Percentiles rank a stretch among this genome's conserved stretches.
Conservation (phyloP, 805 yeast genomes). For the Saturnispora dispora region DNA sequence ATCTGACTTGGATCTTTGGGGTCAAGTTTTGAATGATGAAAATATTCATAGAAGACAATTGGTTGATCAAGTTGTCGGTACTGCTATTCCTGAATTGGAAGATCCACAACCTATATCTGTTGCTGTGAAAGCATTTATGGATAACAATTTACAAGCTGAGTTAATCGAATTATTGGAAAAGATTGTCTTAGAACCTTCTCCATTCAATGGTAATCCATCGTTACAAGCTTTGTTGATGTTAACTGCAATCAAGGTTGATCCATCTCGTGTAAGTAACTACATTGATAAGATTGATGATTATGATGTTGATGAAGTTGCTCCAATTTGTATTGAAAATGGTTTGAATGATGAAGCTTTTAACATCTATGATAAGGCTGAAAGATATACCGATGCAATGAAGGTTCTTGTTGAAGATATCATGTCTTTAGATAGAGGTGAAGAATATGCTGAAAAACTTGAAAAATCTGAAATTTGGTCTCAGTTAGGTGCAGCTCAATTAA, state of each 20-base stretch:
- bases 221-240: conserved; percentile 86
- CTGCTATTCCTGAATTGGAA: conserved; percentile 89
- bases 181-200: conserved; percentile 93
- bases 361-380: conserved; percentile 77
- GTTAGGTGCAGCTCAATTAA: conserved; percentile 91
- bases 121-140: conserved; percentile 94
- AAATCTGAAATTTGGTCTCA: conserved; percentile 87
- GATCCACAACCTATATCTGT: conserved; percentile 91
- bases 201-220: conserved; percentile 91
- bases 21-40: conserved; percentile 61
- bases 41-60: conserved; percentile 85
- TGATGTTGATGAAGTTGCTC: conserved; percentile 91
- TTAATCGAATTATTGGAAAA: conserved; percentile 91
- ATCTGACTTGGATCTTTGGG: conserved; percentile 82
- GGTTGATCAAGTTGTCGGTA: conserved; percentile 88
- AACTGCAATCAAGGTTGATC: conserved; percentile 94
- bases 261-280: conserved; percentile 71
- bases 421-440: conserved; percentile 91
- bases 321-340: conserved; percentile 80
- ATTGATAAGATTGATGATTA: conserved; percentile 84
- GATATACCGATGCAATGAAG: conserved; percentile 69
- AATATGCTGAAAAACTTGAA: conserved; percentile 84
- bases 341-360: conserved; percentile 91
- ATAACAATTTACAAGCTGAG: conserved; percentile 85
- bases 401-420: conserved; percentile 88